Evolutionary conservation across 2,329 filamentous ascomycete genomes (phyloP), one percentile per base, ranked within the genome.

Genomic region (Drechslerella dactyloides): DNA sequence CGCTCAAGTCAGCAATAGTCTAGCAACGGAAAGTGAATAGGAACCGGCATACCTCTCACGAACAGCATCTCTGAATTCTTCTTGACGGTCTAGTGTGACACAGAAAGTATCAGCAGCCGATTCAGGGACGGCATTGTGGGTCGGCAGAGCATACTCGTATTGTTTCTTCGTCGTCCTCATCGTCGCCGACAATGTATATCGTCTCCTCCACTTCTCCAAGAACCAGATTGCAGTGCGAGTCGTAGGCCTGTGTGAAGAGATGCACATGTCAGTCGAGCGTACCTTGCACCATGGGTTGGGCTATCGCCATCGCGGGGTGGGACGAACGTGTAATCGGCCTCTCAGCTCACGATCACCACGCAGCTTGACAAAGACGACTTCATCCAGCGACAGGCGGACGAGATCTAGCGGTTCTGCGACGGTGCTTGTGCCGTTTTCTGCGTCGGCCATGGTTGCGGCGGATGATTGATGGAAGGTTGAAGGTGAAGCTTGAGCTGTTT

Each of bases 41-140:
- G 27, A 50, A 48, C 17, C 24, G 24, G 35, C 54, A 7, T 82
- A 93, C 93, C 93, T 90, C 94, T 85, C 68, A 99, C 93, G 80
- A 99, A 99, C 19, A 99, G 83, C 94, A 99, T 99, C 80, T 97
- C 94, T 48, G 92, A 96, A 80, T 97, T 96, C 82, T 96, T 96
- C 82, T 93, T 96, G 74, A 94, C 87, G 13, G 93, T 96, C 90
- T 96, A 74, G 8, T 54, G 11, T 52, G 13, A 23, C 13, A 57
- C 42, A 59, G 7, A 30, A 46, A 19, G 23, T 11, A 24, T 60
- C 46, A 51, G 52, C 42, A 40, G 33, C 6, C 30, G 6, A 17
- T 1, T 13, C 24, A 30, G 6, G 1, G 7, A 37, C 19, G 37
- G n/a, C 52, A 15, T n/a, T 10, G 24, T 37, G 11, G 51, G 54